Conservation (phyloP, 768 basidiomycete species). For the Sarcodon sp. region DNA sequence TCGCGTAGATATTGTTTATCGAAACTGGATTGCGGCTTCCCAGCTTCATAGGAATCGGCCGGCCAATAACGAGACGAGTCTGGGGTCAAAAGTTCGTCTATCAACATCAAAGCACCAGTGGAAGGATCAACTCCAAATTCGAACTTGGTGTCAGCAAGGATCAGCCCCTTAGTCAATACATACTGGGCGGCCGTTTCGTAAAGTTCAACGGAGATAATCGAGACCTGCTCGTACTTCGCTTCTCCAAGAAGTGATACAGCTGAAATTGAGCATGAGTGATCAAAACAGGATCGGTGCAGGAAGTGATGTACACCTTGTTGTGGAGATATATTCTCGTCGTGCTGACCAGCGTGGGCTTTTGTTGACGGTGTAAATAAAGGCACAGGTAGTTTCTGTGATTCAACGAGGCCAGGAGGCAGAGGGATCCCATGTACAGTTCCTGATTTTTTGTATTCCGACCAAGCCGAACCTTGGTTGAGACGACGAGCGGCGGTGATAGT, state of each 20-base stretch:
- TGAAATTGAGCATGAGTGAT: constrained; percentile 13
- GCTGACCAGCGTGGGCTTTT: constrained; percentile 86
- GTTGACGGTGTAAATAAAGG: constrained; percentile 95
- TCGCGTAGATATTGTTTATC: constrained; percentile 96
- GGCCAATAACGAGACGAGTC: constrained; percentile 99
- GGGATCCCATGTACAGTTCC: constrained; percentile 83
- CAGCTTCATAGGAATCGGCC: constrained; percentile 53
- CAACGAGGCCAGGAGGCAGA: constrained; percentile 64
- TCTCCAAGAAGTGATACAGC: constrained; percentile 56
- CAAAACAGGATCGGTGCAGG: not conserved
- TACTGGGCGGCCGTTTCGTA: constrained; percentile 68
- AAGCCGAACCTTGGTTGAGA: constrained; percentile 67
- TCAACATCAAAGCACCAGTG: constrained; percentile 53
- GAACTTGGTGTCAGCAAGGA: constrained; percentile 97
- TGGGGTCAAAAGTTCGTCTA: constrained; percentile 95
- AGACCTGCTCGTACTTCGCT: constrained; percentile 48
- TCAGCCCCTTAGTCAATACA: constrained; percentile 65
- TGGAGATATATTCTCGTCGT: constrained; percentile 98
- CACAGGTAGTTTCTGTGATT: constrained; percentile 70
- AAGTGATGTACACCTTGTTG: constrained; percentile 56
- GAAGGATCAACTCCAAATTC: constrained; percentile 77
- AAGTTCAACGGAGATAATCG: constrained; percentile 45
- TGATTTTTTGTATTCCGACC: constrained; percentile 83
- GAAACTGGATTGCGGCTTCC: constrained; percentile 76
- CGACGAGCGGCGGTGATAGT: not conserved